Conservation (phyloP, 2,329 filamentous ascomycete species). For the Colletotrichum caudatum region DNA sequence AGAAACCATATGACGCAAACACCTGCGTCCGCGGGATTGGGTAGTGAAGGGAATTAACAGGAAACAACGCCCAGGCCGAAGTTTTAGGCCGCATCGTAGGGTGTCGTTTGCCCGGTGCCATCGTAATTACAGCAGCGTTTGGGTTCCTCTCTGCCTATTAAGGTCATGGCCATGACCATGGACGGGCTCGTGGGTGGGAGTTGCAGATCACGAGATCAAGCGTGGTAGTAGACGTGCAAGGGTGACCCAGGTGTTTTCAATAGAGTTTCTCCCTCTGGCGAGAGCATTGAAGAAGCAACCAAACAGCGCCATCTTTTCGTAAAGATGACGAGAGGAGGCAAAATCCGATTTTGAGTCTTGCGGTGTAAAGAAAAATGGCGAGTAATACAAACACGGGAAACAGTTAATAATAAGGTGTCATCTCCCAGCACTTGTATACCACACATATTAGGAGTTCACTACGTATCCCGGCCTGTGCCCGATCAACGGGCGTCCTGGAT, state of each 20-base stretch:
- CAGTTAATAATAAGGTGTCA: not conserved
- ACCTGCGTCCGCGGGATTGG: no score
- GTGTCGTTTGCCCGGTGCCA: conserved; percentile 18
- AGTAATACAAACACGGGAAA: not conserved
- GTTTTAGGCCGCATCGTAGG: not conserved
- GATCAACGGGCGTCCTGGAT: conserved; percentile 4
- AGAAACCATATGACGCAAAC: not conserved
- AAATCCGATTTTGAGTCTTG: not conserved
- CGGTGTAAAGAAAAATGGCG: not conserved
- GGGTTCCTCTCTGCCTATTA: not conserved
- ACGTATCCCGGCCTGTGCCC: not conserved
- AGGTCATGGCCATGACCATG: conserved; percentile 1
- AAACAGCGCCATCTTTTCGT: not conserved
- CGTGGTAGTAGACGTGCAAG: conserved; percentile 15
- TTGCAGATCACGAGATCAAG: not conserved
- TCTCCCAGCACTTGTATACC: not conserved
- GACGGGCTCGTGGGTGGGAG: not conserved
- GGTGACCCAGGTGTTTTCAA: conserved; percentile 15
- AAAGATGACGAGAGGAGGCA: not conserved
- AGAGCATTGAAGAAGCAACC: not conserved
- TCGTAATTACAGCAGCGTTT: conserved; percentile 16
- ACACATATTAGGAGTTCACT: not conserved
- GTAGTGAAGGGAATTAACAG: not conserved
- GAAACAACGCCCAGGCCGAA: conserved; percentile 5
- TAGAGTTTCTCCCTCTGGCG: conserved; percentile 4